Percentiles rank a stretch among this genome's conserved stretches.
phyloP scores from a whole-genome alignment of 1,284 basidiomycete genomes.

The Trichosporon inkin region DNA sequence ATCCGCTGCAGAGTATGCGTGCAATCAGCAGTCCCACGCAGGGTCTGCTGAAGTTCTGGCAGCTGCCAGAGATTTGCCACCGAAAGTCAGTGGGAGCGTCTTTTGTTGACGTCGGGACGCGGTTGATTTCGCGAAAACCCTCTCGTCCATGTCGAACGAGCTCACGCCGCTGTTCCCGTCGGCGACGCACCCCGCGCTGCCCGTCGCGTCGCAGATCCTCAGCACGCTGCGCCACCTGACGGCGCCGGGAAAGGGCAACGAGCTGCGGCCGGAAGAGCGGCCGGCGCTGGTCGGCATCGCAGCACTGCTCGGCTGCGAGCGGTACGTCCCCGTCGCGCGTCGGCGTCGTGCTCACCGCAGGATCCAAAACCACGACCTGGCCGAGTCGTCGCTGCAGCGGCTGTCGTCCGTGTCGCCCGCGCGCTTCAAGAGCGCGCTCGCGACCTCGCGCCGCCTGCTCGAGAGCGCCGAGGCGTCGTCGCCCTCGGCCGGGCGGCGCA shows the following conservation, averaged over 20 bases:
- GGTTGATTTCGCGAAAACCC: background rate
- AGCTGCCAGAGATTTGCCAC: background rate
- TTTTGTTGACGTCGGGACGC: background rate
- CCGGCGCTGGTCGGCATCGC: constrained; percentile 44
- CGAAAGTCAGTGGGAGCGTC: background rate
- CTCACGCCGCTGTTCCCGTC: constrained; percentile 43
- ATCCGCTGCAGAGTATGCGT: background rate
- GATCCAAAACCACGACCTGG: constrained; percentile 39
- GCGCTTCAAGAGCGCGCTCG: constrained; percentile 38
- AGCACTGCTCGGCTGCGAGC: constrained; percentile 47
- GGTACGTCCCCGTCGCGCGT: constrained; percentile 31
- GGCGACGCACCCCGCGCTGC: constrained; percentile 41
- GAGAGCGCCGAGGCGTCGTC: constrained; percentile 7
- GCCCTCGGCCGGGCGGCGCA: background rate
- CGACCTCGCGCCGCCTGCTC: constrained; percentile 30
- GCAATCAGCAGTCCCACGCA: background rate
- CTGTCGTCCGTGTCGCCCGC: constrained; percentile 39
- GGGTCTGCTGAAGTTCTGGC: background rate
- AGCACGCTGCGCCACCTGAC: constrained; percentile 40
- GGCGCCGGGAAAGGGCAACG: constrained; percentile 40
- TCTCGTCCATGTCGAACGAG: constrained; percentile 22
- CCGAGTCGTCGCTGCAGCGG: constrained; percentile 37
- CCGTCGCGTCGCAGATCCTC: constrained; percentile 38
- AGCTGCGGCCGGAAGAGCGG: constrained; percentile 38
- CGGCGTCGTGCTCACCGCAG: constrained; percentile 19